phyloP scores from a whole-genome alignment of 176 grass and related monocot species.

The Urochloa ruziziensis region DNA sequence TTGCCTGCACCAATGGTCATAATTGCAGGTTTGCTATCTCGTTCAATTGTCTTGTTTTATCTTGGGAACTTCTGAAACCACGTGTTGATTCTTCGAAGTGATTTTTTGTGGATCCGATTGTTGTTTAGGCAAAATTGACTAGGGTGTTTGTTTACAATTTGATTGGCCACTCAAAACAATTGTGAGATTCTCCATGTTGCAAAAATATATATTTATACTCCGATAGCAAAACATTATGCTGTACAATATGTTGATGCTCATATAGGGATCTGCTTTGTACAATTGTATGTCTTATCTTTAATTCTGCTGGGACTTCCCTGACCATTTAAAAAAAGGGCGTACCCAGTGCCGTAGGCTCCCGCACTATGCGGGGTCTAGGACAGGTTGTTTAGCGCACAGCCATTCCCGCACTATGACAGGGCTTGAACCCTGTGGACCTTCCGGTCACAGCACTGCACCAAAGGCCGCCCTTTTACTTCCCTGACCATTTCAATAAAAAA shows the following conservation, averaged over 20 bases:
- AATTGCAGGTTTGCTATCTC: constrained; percentile 53
- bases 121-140: not conserved
- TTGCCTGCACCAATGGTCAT: constrained; percentile 63
- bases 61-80: not conserved
- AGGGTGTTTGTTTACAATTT: not conserved
- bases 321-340: too few species aligned
- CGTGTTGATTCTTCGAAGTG: not conserved
- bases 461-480: not conserved
- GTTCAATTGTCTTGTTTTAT: not conserved
- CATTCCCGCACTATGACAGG: too few species aligned
- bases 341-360: not conserved
- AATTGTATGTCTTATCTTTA: not conserved
- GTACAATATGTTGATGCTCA: not conserved
- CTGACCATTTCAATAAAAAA: not conserved
- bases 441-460: too few species aligned
- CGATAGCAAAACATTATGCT: not conserved
- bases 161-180: not conserved
- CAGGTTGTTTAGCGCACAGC: too few species aligned
- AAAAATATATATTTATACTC: not conserved
- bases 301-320: not conserved
- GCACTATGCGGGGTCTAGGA: not conserved
- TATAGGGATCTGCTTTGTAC: not conserved
- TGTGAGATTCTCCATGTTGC: not conserved
- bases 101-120: not conserved
- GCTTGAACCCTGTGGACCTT: not conserved